Evolutionary conservation across 495 filamentous ascomycete species (phyloP).

Genomic region (Penicillium bialowiezense): DNA sequence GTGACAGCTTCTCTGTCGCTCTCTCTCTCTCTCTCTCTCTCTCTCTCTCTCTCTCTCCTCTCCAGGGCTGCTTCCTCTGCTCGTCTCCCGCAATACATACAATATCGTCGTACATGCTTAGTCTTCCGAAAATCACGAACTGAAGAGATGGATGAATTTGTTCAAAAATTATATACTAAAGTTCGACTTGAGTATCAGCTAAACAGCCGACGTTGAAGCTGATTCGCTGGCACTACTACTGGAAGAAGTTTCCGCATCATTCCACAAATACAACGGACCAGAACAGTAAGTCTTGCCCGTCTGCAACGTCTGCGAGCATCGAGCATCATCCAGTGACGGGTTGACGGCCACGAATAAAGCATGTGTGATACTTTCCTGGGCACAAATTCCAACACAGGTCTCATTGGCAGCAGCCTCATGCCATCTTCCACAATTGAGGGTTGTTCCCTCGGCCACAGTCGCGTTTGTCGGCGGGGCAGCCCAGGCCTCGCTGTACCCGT

Average conservation of each 20-base stretch:
- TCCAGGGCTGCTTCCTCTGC: no score
- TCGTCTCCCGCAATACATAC: no score
- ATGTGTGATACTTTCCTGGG: constrained; percentile 3
- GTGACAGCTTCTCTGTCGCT: no score
- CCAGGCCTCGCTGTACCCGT: not conserved
- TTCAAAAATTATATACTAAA: not conserved
- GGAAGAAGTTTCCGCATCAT: no score
- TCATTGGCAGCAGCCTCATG: constrained; percentile 5
- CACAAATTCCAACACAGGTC: constrained; percentile 12
- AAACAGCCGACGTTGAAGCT: no score
- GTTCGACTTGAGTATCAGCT: no score
- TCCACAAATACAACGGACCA: not conserved
- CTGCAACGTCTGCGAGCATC: constrained; percentile 5
- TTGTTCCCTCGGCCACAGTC: constrained; percentile 16
- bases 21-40: no score
- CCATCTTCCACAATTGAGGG: constrained; percentile 15
- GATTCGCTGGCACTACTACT: no score
- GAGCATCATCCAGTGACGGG: constrained; percentile 4
- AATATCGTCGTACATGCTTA: no score
- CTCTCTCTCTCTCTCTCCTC: no score
- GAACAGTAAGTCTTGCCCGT: constrained; percentile 10
- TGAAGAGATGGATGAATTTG: not conserved
- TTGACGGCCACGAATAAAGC: constrained; percentile 11
- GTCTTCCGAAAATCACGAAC: not conserved
- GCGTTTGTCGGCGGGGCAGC: constrained; percentile 3